Evolutionary conservation across 75 land plant species (phyloP), one percentile per base, ranked within the genome.

Genomic region (Cupressus sempervirens): DNA sequence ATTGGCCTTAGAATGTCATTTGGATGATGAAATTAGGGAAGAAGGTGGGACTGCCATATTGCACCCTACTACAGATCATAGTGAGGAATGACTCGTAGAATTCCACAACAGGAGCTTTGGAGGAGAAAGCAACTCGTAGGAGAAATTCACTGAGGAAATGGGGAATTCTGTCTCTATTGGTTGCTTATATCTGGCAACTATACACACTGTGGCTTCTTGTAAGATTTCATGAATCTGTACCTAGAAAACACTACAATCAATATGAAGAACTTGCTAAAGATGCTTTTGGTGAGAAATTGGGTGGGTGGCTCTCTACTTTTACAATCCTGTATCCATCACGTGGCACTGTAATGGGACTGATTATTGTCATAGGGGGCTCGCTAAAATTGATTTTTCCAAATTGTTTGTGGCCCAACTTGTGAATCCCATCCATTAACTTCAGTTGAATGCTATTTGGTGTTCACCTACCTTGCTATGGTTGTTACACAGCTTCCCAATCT

Each of bases 401-500:
- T 88, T 7, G 91, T 93, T 1, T 96, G 96, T 80, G 95, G 94
- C 0, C 53, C 86, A 53, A 50, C 74, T 3, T 93, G 95, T 83
- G 45, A 81, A 2, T 54, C 90, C 0, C 74, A 80, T 52, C 90
- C 95, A 12, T 86, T 92, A 35, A 91, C 97, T 0, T 83, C 91
- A 46, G 86, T 92, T 26, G 95, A 98, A 73, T 98, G 99, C 98
- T 94, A 95, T 92, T 81, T 98, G 84, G 92, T 98, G 8, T 98
- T 96, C 75, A 75, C 91, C 11, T 91, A 88, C 68, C 89, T 89
- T 1, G 90, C 92, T 40, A 81, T 91, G 26, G 88, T 94, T 11
- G 85, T 96, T 18, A 87, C 96, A 12, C 99, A 98, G 87, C 90
- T 98, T n/a, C 99, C 99, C n/a, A 98, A 96, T 90, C 87, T 98